A percentile compares a stretch with the other conserved stretches of the same genome.
Evolutionary conservation across 768 basidiomycete genomes (phyloP).

Genomic region (Termitomyces sp.): DNA sequence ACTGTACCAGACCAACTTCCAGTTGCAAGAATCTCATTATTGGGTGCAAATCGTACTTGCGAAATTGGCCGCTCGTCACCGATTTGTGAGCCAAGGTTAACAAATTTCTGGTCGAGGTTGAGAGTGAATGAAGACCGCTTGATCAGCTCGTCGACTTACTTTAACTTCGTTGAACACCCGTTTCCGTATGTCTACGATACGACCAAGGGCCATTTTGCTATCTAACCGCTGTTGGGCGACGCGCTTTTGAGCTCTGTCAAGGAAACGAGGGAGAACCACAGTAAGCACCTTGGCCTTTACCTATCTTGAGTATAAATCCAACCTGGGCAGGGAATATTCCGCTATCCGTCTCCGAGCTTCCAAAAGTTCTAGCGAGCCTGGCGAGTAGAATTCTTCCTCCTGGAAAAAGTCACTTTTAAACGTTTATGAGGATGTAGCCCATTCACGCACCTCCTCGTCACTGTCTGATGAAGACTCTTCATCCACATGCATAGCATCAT

Average conservation of each 20-base stretch:
- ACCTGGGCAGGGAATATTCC: conserved; percentile 95
- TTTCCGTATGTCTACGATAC: conserved; percentile 90
- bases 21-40: conserved; percentile 82
- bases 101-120: conserved; percentile 55
- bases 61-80: conserved; percentile 95
- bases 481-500: conserved; percentile 71
- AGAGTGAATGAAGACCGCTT: background rate
- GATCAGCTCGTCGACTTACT: conserved; percentile 35
- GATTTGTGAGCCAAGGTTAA: conserved; percentile 95
- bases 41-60: conserved; percentile 91
- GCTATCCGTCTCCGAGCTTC: conserved; percentile 83
- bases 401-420: conserved; percentile 22
- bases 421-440: background rate
- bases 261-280: conserved; percentile 32
- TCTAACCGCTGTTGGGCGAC: conserved; percentile 91
- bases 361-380: conserved; percentile 82
- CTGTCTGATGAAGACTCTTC: conserved; percentile 64
- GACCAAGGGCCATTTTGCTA: conserved; percentile 78
- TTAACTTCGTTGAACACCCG: conserved; percentile 87
- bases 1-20: conserved; percentile 96
- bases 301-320: conserved; percentile 57
- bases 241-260: conserved; percentile 90
- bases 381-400: conserved; percentile 96
- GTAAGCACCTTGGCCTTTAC: conserved; percentile 74
- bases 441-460: conserved; percentile 61